Conservation (phyloP, 2,329 filamentous ascomycete species). For the Dothistroma pini region DNA sequence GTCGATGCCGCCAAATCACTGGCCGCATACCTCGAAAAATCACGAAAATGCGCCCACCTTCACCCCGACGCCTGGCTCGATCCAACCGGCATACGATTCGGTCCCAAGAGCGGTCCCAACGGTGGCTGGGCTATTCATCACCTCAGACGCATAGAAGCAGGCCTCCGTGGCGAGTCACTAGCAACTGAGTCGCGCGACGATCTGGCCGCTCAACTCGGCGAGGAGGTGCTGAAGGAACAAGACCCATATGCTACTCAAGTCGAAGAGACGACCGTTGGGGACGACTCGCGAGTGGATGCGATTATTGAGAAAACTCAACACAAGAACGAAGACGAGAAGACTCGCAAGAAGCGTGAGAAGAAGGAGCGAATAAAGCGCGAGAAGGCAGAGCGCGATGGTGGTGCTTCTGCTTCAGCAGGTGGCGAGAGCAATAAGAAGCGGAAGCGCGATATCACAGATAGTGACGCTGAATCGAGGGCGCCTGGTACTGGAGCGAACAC, state of each 20-base stretch:
- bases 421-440: conserved; percentile 13
- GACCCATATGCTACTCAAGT: conserved; percentile 8
- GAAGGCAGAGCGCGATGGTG: conserved; percentile 12
- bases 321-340: conserved; percentile 10
- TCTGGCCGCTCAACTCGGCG: conserved; percentile 39
- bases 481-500: conserved; percentile 10
- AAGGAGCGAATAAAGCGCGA: conserved; percentile 13
- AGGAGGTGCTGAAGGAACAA: conserved; percentile 24
- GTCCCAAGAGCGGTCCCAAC: conserved; percentile 40
- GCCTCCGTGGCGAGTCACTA: conserved; percentile 50
- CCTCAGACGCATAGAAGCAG: conserved; percentile 51
- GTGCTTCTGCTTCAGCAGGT: background rate
- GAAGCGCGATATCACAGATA: conserved; percentile 20
- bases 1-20: conserved; percentile 26
- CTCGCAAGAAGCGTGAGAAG: conserved; percentile 15
- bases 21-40: conserved; percentile 40
- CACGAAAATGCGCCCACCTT: conserved; percentile 42
- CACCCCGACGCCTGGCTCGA: conserved; percentile 49
- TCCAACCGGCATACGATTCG: conserved; percentile 41
- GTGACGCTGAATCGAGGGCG: conserved; percentile 20
- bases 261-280: conserved; percentile 25
- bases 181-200: conserved; percentile 39
- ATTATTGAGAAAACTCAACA: conserved; percentile 12
- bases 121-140: conserved; percentile 53
- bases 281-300: conserved; percentile 28